phyloP scores from a whole-genome alignment of 805 yeast genomes.

The Lachancea sp. region DNA sequence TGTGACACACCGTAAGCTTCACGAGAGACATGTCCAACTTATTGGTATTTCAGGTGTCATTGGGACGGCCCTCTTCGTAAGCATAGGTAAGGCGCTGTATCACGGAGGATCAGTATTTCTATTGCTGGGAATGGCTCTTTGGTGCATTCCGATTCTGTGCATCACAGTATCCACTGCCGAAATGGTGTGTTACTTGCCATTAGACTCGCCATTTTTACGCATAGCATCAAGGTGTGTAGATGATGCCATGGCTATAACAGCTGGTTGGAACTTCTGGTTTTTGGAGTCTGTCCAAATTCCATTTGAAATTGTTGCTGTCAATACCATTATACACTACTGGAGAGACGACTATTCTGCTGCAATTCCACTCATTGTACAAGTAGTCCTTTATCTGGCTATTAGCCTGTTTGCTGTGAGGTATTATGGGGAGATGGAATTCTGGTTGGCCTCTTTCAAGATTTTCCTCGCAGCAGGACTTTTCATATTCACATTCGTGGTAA shows the following conservation, averaged over 20 bases:
- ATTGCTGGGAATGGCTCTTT: conserved; percentile 55
- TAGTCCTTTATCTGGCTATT: conserved; percentile 53
- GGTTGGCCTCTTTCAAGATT: conserved; percentile 69
- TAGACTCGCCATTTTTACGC: conserved; percentile 69
- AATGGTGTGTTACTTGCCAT: conserved; percentile 69
- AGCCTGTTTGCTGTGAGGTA: conserved; percentile 66
- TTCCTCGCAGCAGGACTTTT: conserved; percentile 69
- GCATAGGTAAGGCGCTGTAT: conserved; percentile 57
- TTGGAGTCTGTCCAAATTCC: conserved; percentile 74
- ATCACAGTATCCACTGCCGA: conserved; percentile 72
- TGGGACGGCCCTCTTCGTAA: conserved; percentile 73
- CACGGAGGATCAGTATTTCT: conserved; percentile 67
- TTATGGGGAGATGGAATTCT: conserved; percentile 80
- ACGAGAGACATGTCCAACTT: conserved; percentile 68
- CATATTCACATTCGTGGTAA: conserved; percentile 67
- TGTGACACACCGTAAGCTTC: conserved; percentile 43
- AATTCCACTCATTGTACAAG: conserved; percentile 58
- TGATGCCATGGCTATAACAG: conserved; percentile 64
- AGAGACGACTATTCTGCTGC: conserved; percentile 69
- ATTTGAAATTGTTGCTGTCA: conserved; percentile 75
- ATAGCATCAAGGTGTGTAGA: conserved; percentile 72
- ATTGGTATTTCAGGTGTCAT: conserved; percentile 78
- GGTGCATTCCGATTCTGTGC: conserved; percentile 64
- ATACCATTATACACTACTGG: conserved; percentile 77
- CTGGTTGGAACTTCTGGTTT: conserved; percentile 77